Base-by-base conservation (phyloP, 345 rosid genomes). In the Pseudoturritis turrita region DNA sequence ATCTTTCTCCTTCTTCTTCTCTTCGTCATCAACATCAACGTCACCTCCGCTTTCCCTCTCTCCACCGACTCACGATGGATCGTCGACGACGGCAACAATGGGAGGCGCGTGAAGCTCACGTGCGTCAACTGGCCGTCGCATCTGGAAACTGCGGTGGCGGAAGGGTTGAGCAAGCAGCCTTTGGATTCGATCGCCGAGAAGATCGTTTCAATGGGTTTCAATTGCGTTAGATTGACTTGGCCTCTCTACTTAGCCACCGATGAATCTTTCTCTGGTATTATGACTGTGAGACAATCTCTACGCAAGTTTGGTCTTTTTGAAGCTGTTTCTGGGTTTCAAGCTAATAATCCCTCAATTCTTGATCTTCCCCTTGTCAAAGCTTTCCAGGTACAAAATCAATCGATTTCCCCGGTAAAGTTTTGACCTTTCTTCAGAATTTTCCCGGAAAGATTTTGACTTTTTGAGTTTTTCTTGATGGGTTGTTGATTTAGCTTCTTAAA, bases 91-190 rank as follows among this genome's bases (percentile, higher is more conserved):
- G 33, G 46, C 11, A 47, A 60, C 9, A 6, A 45, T 13, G 87
- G 87, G 9, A 78, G 53, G 41, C 82, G 91, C 29, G 89, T 88
- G 79, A 89, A 89, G 83, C 76, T 89, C 37, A 80, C 90, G 3
- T 89, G 93, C 79, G 78, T 83, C 56, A 89, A 84, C 67, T 88
- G 93, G 96, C 84, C 79, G 18, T 64, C 93, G 14, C 96, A 90
- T 78, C 83, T 88, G 0, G 91, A 83, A 13, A 28, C 84, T 1
- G 68, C 84, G 59, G 86, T 90, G 62, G 95, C 96, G 1, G 92
- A 90, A 79, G 96, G 95, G 10, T 78, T 90, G 4, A 80, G 81
- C 87, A 86, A 85, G 76, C 89, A 77, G 74, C 84, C 96, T 0
- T 7, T 88, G 28, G 81, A 81, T 65, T 33, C 44, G 46, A 76